A percentile compares a stretch with the other conserved stretches of the same genome.
Evolutionary conservation across 164 flowering plant genomes (phyloP).

Genomic region (Tinospora cordifolia): DNA sequence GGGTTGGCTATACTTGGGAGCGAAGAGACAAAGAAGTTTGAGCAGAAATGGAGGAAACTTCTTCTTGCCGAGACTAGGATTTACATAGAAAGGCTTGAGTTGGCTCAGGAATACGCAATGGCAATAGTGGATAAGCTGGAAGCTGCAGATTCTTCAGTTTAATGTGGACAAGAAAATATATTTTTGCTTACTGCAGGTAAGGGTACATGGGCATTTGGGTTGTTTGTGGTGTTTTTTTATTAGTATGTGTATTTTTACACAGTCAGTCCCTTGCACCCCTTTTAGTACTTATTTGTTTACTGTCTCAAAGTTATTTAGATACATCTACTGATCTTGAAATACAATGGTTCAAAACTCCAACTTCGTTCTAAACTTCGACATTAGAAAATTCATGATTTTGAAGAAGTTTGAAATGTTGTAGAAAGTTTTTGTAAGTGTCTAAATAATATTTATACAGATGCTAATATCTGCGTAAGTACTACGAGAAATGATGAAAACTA

Average conservation of each 20-base stretch:
- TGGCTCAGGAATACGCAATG: constrained; percentile 15
- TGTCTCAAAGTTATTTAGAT: background rate
- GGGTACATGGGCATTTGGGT: background rate
- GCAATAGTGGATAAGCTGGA: constrained; percentile 12
- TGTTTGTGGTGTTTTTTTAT: background rate
- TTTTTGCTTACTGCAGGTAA: background rate
- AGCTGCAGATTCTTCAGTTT: background rate
- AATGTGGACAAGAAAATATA: background rate
- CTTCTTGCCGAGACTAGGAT: constrained; percentile 12
- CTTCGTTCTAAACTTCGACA: too few species aligned
- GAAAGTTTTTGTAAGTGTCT: too few species aligned
- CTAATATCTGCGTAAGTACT: too few species aligned
- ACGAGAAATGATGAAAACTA: too few species aligned
- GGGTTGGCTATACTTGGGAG: constrained; percentile 17
- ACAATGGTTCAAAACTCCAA: too few species aligned
- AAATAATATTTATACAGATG: too few species aligned
- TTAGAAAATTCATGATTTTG: too few species aligned
- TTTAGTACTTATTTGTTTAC: background rate
- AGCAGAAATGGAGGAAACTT: constrained; percentile 27
- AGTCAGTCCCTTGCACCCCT: background rate
- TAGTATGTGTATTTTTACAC: too few species aligned
- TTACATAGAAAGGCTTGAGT: constrained; percentile 12
- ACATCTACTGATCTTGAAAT: background rate
- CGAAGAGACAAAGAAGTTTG: constrained; percentile 26
- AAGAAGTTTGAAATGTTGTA: too few species aligned